Evolutionary conservation across 106 monocot genomes (phyloP), one percentile per base, ranked within the genome.

Genomic region (Allium cepa): DNA sequence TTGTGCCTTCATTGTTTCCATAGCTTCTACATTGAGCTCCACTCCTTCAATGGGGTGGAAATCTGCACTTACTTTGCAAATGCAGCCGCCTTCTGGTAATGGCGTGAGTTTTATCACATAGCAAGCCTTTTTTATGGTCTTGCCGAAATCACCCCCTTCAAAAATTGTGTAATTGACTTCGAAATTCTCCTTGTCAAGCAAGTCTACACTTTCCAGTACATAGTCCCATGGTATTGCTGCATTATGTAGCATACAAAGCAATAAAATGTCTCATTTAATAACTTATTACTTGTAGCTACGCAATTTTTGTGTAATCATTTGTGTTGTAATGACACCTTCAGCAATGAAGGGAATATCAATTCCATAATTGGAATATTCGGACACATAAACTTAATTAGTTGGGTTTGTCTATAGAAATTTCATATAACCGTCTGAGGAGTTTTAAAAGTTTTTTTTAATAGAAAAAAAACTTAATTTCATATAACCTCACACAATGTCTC

Each of bases 151-250:
- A 2, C 63, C 69, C 3, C 76, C 69, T 46, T 70, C 76, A 4
- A 76, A n/a, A 18, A 60, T 17, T 1, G 50, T 76, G 52, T 76
- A 27, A 18, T 17, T 47, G 63, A 4, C 12, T 56, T 62, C 76
- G 7, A 70, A 63, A n/a, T 64, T 64, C 76, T 76, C 76, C 4
- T 27, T 52, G 69, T 76, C 76, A 1, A 76, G 36, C 46, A 70
- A 11, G 17, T 76, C 69, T 1, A 64, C 7, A 10, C 69, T 60
- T 26, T 76, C 76, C 63, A 47, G 63, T 36, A 63, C 12, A 17
- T 50, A 50, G 12, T 63, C 63, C 63, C 46, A 46, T 1, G 63
- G 45, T 6, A 46, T 46, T 14, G 63, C 45, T 47, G 63, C 8
- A 61, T 36, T 5, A 36, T 36, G 36, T 36, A 36, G 36, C 5